These are phyloP conservation scores for Aspergillus taichungensis DNA, from an alignment of 495 filamentous ascomycete genomes.

Conservation along the genomic window DNA sequence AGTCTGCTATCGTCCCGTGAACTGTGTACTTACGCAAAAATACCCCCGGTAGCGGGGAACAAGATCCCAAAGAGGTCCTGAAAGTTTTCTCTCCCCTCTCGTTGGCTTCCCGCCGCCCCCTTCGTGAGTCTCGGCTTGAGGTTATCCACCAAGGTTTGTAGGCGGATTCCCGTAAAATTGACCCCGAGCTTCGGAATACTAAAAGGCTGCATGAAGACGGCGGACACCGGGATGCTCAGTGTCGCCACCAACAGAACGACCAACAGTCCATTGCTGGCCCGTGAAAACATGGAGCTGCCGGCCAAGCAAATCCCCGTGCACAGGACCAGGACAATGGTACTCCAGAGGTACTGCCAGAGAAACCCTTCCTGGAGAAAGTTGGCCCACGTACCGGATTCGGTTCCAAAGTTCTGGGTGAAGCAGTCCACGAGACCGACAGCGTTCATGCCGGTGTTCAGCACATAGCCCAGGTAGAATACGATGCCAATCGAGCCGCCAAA, in stretches of 20 bases:
- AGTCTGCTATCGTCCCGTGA: conserved; percentile 7
- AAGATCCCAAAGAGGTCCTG: conserved; percentile 81
- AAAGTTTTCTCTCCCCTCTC: conserved; percentile 60
- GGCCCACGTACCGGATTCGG: conserved; percentile 45
- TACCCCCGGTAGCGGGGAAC: conserved; percentile 76
- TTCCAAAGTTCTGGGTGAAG: conserved; percentile 66
- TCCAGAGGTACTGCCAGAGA: conserved; percentile 76
- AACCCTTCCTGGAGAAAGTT: conserved; percentile 59
- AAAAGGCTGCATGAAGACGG: conserved; percentile 59
- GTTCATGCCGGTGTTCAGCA: conserved; percentile 84
- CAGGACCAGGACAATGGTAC: conserved; percentile 58
- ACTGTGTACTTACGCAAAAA: conserved; percentile 46
- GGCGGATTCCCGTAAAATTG: conserved; percentile 66
- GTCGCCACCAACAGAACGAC: conserved; percentile 65
- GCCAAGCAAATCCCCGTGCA: conserved; percentile 74
- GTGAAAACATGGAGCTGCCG: conserved; percentile 71
- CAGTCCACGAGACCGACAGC: conserved; percentile 82
- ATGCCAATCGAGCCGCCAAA: conserved; percentile 88
- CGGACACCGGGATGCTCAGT: conserved; percentile 73
- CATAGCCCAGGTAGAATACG: conserved; percentile 80
- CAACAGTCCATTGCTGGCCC: conserved; percentile 72
- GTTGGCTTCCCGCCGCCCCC: conserved; percentile 58
- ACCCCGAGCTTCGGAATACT: conserved; percentile 50
- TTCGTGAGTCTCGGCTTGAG: conserved; percentile 59
- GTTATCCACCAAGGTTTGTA: conserved; percentile 61